phyloP scores from a whole-genome alignment of 441 rosid genomes.

The Adansonia rubrostipa region DNA sequence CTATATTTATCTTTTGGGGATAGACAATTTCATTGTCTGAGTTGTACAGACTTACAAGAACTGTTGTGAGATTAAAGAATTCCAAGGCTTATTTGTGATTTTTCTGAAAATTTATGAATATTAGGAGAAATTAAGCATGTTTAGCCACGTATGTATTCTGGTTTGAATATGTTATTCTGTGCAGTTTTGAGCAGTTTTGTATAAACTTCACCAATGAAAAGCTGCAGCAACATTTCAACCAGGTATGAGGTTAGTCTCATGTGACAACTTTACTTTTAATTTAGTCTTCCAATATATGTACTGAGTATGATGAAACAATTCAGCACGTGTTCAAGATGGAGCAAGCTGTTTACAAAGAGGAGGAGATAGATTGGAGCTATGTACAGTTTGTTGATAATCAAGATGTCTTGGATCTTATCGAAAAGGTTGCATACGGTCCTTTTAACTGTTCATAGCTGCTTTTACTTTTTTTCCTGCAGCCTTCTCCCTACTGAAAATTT shows the following conservation, averaged over 20 bases:
- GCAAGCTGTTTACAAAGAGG: conserved; percentile 58
- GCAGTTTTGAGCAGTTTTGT: conserved; percentile 78
- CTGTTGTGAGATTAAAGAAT: conserved; percentile 1
- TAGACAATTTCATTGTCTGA: conserved; percentile 8
- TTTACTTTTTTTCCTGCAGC: conserved; percentile 11
- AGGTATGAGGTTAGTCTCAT: conserved; percentile 65
- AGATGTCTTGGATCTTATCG: conserved; percentile 73
- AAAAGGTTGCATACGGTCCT: conserved; percentile 52
- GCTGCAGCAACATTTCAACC: conserved; percentile 84
- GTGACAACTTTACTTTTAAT: conserved; percentile 34
- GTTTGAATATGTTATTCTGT: conserved; percentile 20
- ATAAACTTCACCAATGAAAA: conserved; percentile 73
- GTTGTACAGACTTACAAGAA: conserved; percentile 16
- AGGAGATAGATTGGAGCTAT: conserved; percentile 78
- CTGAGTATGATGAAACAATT: conserved; percentile 33
- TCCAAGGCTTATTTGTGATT: neutral
- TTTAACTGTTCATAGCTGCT: conserved; percentile 17
- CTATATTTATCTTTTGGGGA: conserved; percentile 18
- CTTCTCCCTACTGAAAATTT: neutral
- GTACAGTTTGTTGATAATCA: conserved; percentile 70
- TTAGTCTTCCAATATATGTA: conserved; percentile 31
- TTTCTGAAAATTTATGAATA: conserved; percentile 20
- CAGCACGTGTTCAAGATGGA: conserved; percentile 78
- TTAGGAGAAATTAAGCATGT: neutral
- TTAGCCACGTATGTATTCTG: conserved; percentile 11